Evolutionary conservation across 2,329 filamentous ascomycete genomes (phyloP).

Genomic region (Bertia moriformis): DNA sequence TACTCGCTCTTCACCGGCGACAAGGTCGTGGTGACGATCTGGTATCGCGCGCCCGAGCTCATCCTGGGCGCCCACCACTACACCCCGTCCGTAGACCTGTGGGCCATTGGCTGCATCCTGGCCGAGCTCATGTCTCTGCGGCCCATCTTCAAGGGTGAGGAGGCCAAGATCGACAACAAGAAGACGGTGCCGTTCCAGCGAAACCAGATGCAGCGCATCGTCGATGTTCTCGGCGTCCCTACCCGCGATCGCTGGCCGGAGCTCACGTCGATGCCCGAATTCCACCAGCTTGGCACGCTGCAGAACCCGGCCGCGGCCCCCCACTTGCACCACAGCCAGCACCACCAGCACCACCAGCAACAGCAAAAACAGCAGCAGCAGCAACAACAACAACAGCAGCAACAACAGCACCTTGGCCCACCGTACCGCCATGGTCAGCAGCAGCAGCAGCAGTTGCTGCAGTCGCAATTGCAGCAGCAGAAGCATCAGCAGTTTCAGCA

Average conservation of each 20-base stretch:
- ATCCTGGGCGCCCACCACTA: constrained; percentile 89
- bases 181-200: constrained; percentile 94
- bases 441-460: no score
- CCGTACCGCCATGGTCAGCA: no score
- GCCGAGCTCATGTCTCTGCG: constrained; percentile 79
- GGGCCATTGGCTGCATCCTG: constrained; percentile 96
- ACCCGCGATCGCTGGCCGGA: constrained; percentile 81
- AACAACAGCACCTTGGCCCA: no score
- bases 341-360: neutral
- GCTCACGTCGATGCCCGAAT: constrained; percentile 75
- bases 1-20: constrained; percentile 86
- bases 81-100: constrained; percentile 90
- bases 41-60: constrained; percentile 92
- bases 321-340: constrained; percentile 11
- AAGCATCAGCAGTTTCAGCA: no score
- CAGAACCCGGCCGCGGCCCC: constrained; percentile 11
- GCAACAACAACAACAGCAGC: no score
- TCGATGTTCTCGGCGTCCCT: constrained; percentile 86
- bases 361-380: no score
- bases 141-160: constrained; percentile 96
- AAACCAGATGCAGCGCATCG: constrained; percentile 98
- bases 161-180: constrained; percentile 97
- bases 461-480: no score
- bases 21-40: constrained; percentile 97
- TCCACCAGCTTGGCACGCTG: constrained; percentile 48